A percentile compares a stretch with the other conserved stretches of the same genome.
Evolutionary conservation across 2,329 filamentous ascomycete species (phyloP).

Genomic region (Neonectria hederae): DNA sequence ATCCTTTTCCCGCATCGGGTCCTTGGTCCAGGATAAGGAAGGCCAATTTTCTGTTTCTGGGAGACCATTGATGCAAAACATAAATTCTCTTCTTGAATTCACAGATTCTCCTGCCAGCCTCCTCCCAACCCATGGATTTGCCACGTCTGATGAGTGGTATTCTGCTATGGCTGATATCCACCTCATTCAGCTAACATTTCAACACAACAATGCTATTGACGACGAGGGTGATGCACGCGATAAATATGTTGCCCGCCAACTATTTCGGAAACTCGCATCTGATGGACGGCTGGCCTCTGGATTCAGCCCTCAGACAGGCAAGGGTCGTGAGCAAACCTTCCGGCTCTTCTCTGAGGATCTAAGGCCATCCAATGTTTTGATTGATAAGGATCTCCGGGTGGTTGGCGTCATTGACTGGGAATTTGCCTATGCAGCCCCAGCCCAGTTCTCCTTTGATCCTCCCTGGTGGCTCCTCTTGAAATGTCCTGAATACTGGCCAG

Average conservation of each 20-base stretch:
- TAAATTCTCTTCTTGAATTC: conserved; percentile 48
- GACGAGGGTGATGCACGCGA: conserved; percentile 43
- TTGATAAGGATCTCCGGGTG: conserved; percentile 41
- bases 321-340: conserved; percentile 15
- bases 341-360: conserved; percentile 41
- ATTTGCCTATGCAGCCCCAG: conserved; percentile 48
- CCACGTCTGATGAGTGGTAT: conserved; percentile 45
- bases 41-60: conserved; percentile 37
- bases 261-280: conserved; percentile 47
- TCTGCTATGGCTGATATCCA: conserved; percentile 49
- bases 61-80: conserved; percentile 51
- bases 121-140: conserved; percentile 41
- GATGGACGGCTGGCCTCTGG: not conserved
- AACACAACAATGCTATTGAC: conserved; percentile 50
- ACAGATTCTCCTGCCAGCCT: conserved; percentile 33
- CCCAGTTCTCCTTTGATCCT: conserved; percentile 47
- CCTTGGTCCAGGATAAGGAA: conserved; percentile 41
- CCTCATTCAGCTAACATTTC: conserved; percentile 48
- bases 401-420: conserved; percentile 54
- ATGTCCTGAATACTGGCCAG: conserved; percentile 45
- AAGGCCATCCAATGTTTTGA: conserved; percentile 45
- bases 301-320: not conserved
- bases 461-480: conserved; percentile 53
- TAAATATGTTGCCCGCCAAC: conserved; percentile 47
- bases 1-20: conserved; percentile 51